Conservation (phyloP, 495 filamentous ascomycete genomes). For the Jackrogersella multiformis region DNA sequence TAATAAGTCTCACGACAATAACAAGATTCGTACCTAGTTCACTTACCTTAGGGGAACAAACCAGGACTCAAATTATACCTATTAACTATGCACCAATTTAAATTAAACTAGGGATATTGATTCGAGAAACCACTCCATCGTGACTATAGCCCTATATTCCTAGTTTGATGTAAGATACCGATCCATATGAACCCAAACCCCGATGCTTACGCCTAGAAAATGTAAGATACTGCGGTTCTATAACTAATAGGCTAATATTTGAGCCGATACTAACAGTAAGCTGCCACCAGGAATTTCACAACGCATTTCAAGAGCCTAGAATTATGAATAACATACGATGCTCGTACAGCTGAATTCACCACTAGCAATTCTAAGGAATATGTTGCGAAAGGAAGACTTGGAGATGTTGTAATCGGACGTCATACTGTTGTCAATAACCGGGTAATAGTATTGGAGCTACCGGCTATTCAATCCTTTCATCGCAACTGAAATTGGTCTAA, state of each 20-base stretch:
- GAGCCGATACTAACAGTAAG: background rate
- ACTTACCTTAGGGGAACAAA: background rate
- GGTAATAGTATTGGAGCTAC: background rate
- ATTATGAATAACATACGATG: background rate
- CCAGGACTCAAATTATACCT: background rate
- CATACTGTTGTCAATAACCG: constrained; percentile 8
- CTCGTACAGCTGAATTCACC: background rate
- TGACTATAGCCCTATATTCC: background rate
- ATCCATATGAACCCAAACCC: background rate
- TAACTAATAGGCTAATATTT: background rate
- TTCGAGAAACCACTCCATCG: background rate
- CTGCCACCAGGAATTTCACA: background rate
- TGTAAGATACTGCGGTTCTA: background rate
- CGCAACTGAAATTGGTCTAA: background rate
- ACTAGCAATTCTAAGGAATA: background rate
- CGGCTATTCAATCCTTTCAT: background rate
- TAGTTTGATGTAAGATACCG: background rate
- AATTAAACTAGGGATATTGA: no score
- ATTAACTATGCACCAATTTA: no score
- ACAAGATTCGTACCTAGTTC: no score
- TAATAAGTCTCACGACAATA: no score
- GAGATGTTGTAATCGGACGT: constrained; percentile 26
- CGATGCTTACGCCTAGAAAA: background rate
- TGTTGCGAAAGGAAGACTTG: background rate
- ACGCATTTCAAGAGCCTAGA: background rate